A percentile compares a stretch with the other conserved stretches of the same genome.
phyloP scores from a whole-genome alignment of 257 asterid genomes.

The Solanum peruvianum region DNA sequence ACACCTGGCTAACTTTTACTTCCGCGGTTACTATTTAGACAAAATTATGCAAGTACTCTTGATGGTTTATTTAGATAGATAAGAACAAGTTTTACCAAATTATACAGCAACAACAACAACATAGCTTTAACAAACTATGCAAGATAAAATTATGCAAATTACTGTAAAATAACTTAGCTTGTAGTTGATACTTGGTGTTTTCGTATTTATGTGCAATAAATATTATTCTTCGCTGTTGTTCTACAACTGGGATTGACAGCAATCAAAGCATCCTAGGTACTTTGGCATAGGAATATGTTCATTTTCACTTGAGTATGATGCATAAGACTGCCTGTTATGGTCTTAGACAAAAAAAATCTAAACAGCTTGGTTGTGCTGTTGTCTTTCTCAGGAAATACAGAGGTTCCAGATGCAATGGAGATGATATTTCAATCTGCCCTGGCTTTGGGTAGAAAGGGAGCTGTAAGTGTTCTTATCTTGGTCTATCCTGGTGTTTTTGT shows the following conservation, averaged over 20 bases:
- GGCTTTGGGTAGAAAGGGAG: constrained; percentile 61
- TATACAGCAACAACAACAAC: background rate
- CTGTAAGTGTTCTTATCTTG: constrained; percentile 43
- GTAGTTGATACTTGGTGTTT: background rate
- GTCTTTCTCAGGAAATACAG: constrained; percentile 41
- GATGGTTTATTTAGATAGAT: background rate
- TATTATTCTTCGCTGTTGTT: background rate
- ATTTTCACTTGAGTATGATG: background rate
- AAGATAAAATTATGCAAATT: background rate
- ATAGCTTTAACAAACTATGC: background rate
- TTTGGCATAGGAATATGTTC: background rate
- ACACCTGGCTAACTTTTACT: background rate
- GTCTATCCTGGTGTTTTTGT: background rate
- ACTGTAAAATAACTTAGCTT: background rate
- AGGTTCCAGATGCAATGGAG: constrained; percentile 96
- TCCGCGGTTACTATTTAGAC: background rate
- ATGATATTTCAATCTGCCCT: constrained; percentile 72
- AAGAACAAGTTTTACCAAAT: background rate
- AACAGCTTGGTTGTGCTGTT: background rate
- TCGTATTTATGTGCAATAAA: background rate
- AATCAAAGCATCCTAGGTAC: background rate
- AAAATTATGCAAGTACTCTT: background rate
- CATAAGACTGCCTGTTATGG: background rate
- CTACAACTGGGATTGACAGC: background rate
- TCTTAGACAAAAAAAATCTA: background rate